Base-by-base conservation (phyloP, 2,329 filamentous ascomycete species). In the Leptographium procerum region DNA sequence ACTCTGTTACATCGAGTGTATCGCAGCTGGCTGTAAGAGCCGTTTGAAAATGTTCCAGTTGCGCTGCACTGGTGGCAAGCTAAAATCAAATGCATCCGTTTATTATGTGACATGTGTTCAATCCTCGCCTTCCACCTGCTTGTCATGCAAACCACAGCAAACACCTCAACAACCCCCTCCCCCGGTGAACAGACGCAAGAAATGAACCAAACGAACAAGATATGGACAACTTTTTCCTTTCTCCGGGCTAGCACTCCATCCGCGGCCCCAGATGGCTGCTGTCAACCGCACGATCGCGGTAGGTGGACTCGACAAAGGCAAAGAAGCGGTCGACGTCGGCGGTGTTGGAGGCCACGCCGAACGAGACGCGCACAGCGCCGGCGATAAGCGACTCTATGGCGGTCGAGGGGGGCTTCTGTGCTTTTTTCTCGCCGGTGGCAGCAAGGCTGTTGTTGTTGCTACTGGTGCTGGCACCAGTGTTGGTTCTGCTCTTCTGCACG, bases 301-400 rank as follows among this genome's bases (percentile, higher is more conserved):
- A 75, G 0, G 65, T 68, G 47, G 61, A 62, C 40, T 66, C 59
- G 0, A 65, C 66, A 63, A 73, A 75, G 1, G 57, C 61, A 51
- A 73, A 64, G 52, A 74, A 70, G 7, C 59, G 61, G n/a, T 73
- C 69, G 1, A 74, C 67, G 45, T 74, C 72, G 0, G 57, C 64
- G 2, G 63, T 60, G 19, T 64, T 72, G 11, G 71, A 72, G 1
- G 69, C 71, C 22, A 73, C 60, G 24, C 72, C 72, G 58, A 75
- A 71, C 2, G 72, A 74, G 0, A 75, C 68, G 1, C 72, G 65
- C 7, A 74, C 64, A 1, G 72, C 71, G 1, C 72, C 72, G 1
- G 65, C 65, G n/a, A 61, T 31, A 10, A 59, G 61, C 29, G 52
- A 24, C 22, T 34, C 13, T 2, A 13, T 31, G 1, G 43, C 47